Conservation (phyloP, 306 rosid species). For the Senna siamea region DNA sequence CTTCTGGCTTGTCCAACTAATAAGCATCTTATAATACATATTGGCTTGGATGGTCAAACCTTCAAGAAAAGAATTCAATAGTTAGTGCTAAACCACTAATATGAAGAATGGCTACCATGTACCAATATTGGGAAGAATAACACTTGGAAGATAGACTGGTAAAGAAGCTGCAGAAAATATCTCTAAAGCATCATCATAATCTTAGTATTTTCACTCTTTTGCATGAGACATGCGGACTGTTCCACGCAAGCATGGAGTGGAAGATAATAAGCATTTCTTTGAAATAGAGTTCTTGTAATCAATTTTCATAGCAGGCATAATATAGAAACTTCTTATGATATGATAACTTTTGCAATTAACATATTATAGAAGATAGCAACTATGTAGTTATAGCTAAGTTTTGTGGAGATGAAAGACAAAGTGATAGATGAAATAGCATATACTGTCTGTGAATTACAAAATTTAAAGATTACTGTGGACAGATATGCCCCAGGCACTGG, state of each 20-base stretch:
- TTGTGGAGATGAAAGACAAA: neutral
- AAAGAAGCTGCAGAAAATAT: conserved; percentile 29
- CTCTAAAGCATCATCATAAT: conserved; percentile 2
- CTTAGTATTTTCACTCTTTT: conserved; percentile 16
- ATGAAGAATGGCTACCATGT: conserved; percentile 14
- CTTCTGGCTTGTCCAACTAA: conserved; percentile 97
- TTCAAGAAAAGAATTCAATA: conserved; percentile 45
- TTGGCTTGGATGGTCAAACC: conserved; percentile 92
- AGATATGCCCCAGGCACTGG: neutral
- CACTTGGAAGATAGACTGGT: conserved; percentile 8
- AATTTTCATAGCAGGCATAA: neutral
- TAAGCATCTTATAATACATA: conserved; percentile 87
- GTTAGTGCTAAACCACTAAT: conserved; percentile 33
- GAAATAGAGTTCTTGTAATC: neutral
- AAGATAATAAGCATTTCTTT: too few relatives aligned
- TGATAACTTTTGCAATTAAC: conserved; percentile 5
- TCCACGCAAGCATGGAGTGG: conserved; percentile 10
- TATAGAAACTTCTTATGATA: neutral
- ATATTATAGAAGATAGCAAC: conserved; percentile 1
- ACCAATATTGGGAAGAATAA: conserved; percentile 24
- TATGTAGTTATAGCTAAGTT: neutral
- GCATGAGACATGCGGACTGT: conserved; percentile 6
- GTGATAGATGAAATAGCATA: too few relatives aligned
- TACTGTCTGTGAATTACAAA: neutral
- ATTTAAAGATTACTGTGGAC: neutral